Base-by-base conservation (phyloP, 2,329 filamentous ascomycete genomes). In the Incumbomyces delicatus region DNA sequence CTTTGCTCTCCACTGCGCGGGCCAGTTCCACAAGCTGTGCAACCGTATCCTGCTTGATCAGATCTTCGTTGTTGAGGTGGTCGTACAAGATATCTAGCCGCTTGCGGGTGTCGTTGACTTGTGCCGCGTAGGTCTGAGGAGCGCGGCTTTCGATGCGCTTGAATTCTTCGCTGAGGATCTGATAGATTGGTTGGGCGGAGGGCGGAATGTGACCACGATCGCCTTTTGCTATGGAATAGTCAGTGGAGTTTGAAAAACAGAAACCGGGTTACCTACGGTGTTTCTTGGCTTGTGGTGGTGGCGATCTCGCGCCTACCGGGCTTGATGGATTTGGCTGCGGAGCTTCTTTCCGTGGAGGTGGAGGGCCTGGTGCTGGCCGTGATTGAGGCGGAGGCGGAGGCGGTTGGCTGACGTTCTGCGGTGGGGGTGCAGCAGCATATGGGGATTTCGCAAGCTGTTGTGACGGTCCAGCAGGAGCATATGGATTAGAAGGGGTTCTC, bases 101-200 rank as follows among this genome's bases (percentile, higher is more conserved):
- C 69, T 95, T 95, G 63, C 95, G 87, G 2, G 89, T 92, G 63
- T 96, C 92, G 58, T 87, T 85, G 16, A 98, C 88, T 63, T 96
- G 89, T 12, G 81, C 76, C 53, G 86, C 83, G 69, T 92, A 95
- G 13, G 83, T 81, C n/a, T 83, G 73, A 14, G 92, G 92, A 1
- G 92, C 92, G 56, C 87, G 84, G 29, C 81, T 70, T 50, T 89
- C 89, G 46, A 98, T 85, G 30, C 88, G 85, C 58, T 90, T 82
- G 79, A 96, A 88, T 57, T 96, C 90, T 29, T 77, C 76, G 45
- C 73, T 82, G 40, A 98, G 75, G 32, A 94, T 78, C 44, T 95
- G 85, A 45, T 85, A 88, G 56, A 98, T 74, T 41, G 79, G 81
- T 61, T 83, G 81, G 12, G 90, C 87, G 43, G 74, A 73, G 11